Base-by-base conservation (phyloP, 805 yeast genomes). In the Nakazawaea holstii region DNA sequence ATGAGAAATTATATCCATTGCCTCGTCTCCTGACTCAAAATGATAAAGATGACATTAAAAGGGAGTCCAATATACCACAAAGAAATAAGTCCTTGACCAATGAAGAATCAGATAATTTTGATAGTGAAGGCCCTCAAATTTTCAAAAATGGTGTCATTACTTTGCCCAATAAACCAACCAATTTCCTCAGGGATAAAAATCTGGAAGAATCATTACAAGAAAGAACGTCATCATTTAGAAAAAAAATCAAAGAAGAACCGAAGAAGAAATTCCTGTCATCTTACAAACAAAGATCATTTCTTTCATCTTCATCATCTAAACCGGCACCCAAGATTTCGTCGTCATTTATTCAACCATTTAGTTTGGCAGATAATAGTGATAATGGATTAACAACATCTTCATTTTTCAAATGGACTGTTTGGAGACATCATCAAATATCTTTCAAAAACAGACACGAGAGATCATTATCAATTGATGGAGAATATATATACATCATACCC, bases 391-490 rank as follows among this genome's bases (percentile, higher is more conserved):
- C 45, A 10, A 46, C 46, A 5, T 48, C 50, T 6, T 39, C 88
- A 4, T 89, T 89, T 59, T 84, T 84, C 59, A 86, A 86, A 57
- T 92, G 90, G 77, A 82, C 79, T 14, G 95, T 92, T 0, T 87
- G 89, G 87, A 74, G 97, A 57, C 92, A 91, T 56, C 29, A 41
- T 17, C 91, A 90, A 20, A 78, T 84, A 80, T 82, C 95, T 0
- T 82, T 92, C 53, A 79, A 86, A 49, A 81, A 80, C 49, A 75
- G 90, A 46, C 87, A 87, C 51, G 95, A 90, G 56, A 79, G 94
- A 56, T 79, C 90, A 0, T 70, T 92, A 30, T 90, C 94, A 1
- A 79, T 92, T 35, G 98, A 92, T 64, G 98, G 97, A n/a, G 96
- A 89, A 56, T 90, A 89, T 58, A 79, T 92, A 11, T 92, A 91